Percentiles rank a stretch among this genome's conserved stretches.
phyloP scores from a whole-genome alignment of 2,329 filamentous ascomycete species.

The Fusarium nanum region DNA sequence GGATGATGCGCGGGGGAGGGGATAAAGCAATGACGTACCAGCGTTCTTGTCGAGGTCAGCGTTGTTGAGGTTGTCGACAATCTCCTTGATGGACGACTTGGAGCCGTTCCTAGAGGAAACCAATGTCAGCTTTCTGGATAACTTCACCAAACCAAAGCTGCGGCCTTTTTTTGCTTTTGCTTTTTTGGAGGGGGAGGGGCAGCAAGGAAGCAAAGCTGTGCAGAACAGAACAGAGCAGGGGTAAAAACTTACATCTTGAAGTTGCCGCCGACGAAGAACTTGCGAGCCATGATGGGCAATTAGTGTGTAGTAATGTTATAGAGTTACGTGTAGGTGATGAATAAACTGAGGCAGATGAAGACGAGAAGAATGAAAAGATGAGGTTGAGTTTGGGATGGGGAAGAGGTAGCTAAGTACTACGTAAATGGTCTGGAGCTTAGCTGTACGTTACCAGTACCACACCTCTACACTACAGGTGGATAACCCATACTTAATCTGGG shows the following conservation, averaged over 20 bases:
- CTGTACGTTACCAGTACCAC: background rate
- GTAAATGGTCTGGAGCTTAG: slow-evolving; percentile 32
- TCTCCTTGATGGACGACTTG: slow-evolving; percentile 87
- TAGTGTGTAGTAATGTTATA: slow-evolving; percentile 17
- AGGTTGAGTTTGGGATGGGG: slow-evolving; percentile 18
- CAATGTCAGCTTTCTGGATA: slow-evolving; percentile 28
- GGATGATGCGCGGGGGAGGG: slow-evolving; percentile 17
- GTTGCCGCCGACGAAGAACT: slow-evolving; percentile 98
- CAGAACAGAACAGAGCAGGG: slow-evolving; percentile 32
- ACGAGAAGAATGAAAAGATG: slow-evolving; percentile 11
- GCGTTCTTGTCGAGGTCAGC: slow-evolving; percentile 81
- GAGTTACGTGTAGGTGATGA: slow-evolving; percentile 8
- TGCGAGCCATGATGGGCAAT: slow-evolving; percentile 82
- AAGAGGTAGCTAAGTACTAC: slow-evolving; percentile 26
- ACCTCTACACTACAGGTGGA: slow-evolving; percentile 16
- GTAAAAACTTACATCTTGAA: slow-evolving; percentile 88
- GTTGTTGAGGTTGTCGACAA: slow-evolving; percentile 89
- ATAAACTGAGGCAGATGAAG: slow-evolving; percentile 1
- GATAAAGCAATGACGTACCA: slow-evolving; percentile 63
- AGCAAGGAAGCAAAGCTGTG: slow-evolving; percentile 18
- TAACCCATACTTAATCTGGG: slow-evolving; percentile 26
- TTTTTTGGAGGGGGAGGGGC: slow-evolving; percentile 29
- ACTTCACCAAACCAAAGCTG: slow-evolving; percentile 32
- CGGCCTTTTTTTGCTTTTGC: slow-evolving; percentile 47
- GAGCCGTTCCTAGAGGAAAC: slow-evolving; percentile 83